Evolutionary conservation across 768 basidiomycete species (phyloP), one percentile per base, ranked within the genome.

Genomic region (Clavulina sp.): DNA sequence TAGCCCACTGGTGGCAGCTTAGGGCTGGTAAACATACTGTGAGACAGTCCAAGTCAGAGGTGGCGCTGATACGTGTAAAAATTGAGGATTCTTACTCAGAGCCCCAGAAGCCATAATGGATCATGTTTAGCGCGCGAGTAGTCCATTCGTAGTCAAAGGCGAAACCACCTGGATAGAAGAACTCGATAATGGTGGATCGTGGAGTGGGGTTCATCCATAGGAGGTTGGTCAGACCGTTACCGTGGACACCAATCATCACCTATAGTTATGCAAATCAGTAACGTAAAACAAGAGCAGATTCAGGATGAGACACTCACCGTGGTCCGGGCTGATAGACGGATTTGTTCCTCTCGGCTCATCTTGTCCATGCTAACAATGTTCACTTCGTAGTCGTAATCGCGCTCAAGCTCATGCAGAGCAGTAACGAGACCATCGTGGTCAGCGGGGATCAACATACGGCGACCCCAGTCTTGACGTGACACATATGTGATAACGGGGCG

Each of bases 401-500:
- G 58, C 47, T 61, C 59, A 44, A 68, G 54, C 30, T 57, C 56
- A 19, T 57, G 54, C 36, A 69, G 50, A 47, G 63, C 63, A 40
- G 57, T 54, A 4, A 66, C 65, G 43, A 69, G 54, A 34, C 56
- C 58, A 9, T 61, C 60, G 48, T 69, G 66, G 28, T 61, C 62
- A 16, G 61, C 57, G 47, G 57, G 55, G 41, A 56, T 57, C 31
- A 69, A 56, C 64, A 64, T 66, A 19, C 68, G 49, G 49, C 66
- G 40, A 23, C 66, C 66, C 66, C 66, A 65, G 23, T 62, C 61
- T 54, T 68, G 66, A 16, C 66, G 56, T 13, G 57, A 59, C 49
- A 68, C 61, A 58, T 69, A 69, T 34, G 68, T 69, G 51, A 69
- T 63, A 32, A 68, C 66, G 5, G 65, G 64, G 48, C 63, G 64